Evolutionary conservation across 495 filamentous ascomycete species (phyloP).

Genomic region (Collariella sp.): DNA sequence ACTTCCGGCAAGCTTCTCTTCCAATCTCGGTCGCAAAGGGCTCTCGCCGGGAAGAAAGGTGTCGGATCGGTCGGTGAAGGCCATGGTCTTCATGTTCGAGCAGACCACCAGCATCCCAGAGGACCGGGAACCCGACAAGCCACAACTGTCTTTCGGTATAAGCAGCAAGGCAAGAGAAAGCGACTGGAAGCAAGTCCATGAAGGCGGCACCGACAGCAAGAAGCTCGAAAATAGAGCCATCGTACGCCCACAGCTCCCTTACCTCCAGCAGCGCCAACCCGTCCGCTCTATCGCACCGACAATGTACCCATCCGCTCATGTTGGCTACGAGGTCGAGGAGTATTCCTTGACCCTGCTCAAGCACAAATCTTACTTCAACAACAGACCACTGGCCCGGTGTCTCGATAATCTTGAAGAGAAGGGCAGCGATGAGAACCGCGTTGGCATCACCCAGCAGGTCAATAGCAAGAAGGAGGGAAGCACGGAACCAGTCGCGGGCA

Average conservation of each 20-base stretch:
- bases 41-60: not conserved
- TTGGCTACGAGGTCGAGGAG: conserved; percentile 15
- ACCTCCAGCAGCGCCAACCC: not conserved
- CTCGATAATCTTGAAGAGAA: conserved; percentile 13
- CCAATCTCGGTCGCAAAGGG: conserved; percentile 11
- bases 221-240: not conserved
- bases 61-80: conserved; percentile 7
- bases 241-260: not conserved
- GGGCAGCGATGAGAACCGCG: not conserved
- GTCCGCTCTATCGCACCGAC: not conserved
- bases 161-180: not conserved
- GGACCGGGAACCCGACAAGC: not conserved
- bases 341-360: conserved; percentile 24
- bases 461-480: not conserved
- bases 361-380: conserved; percentile 22
- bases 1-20: conserved; percentile 12
- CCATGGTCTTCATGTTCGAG: conserved; percentile 19
- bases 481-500: not conserved
- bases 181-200: not conserved
- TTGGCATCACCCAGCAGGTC: not conserved
- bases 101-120: not conserved
- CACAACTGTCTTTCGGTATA: not conserved
- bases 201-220: not conserved
- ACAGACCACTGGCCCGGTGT: conserved; percentile 20
- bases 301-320: not conserved